Evolutionary conservation across 208 protist genomes (phyloP).

Genomic region (Borovskyia barvae): DNA sequence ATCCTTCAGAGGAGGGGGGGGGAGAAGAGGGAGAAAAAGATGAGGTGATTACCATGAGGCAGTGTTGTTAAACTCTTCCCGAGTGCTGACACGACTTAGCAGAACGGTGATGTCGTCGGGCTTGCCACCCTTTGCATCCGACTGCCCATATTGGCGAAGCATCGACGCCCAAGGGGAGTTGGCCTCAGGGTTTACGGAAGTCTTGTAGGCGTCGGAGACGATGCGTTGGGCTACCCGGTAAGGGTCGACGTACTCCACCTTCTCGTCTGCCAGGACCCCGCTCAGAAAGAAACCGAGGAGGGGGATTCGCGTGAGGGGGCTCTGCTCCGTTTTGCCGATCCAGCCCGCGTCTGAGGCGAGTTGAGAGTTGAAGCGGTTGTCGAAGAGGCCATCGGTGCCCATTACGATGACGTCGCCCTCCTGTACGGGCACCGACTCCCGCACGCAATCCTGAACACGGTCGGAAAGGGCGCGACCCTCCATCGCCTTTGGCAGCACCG

Average conservation of each 20-base stretch:
- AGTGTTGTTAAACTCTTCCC: conserved; percentile 71
- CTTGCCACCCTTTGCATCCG: conserved; percentile 84
- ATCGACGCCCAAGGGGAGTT: conserved; percentile 85
- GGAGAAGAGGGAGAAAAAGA: not conserved
- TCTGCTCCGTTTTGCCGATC: conserved; percentile 73
- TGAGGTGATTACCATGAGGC: conserved; percentile 40
- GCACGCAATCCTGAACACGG: conserved; percentile 59
- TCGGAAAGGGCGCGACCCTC: conserved; percentile 73
- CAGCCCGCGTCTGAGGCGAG: conserved; percentile 78
- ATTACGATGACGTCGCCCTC: conserved; percentile 92
- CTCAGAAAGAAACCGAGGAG: conserved; percentile 79
- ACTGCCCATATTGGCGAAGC: conserved; percentile 73
- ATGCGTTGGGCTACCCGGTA: conserved; percentile 88
- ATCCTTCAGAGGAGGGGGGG: not conserved
- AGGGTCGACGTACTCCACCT: conserved; percentile 79
- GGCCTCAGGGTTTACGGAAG: conserved; percentile 54
- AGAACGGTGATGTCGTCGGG: conserved; percentile 90
- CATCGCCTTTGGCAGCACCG: conserved; percentile 70
- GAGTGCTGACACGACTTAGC: conserved; percentile 79
- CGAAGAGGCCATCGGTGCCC: conserved; percentile 93
- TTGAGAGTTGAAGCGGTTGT: conserved; percentile 90
- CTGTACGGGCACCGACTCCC: conserved; percentile 71
- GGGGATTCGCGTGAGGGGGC: conserved; percentile 63
- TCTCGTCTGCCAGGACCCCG: conserved; percentile 59
- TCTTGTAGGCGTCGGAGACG: conserved; percentile 79